Evolutionary conservation across 1,139 yeast species (phyloP).

Genomic region (Groenewaldozyma auringiensis): DNA sequence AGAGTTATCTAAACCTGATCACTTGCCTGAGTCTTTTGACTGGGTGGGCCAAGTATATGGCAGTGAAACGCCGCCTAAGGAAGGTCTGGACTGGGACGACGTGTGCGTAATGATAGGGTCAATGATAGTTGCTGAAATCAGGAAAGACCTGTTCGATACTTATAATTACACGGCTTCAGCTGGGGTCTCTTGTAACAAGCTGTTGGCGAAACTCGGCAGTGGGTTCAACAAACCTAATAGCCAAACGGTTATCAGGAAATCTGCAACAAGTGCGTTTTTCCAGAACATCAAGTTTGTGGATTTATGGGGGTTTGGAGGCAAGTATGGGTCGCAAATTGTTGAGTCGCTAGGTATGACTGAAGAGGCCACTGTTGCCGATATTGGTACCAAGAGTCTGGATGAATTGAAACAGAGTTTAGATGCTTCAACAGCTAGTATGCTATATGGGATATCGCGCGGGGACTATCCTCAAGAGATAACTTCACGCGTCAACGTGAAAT

Average conservation of each 20-base stretch:
- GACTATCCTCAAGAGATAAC: constrained; percentile 44
- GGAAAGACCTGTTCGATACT: constrained; percentile 45
- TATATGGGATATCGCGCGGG: constrained; percentile 64
- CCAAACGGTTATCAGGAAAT: constrained; percentile 64
- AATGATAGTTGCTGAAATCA: constrained; percentile 43
- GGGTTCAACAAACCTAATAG: constrained; percentile 78
- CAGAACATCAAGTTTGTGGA: constrained; percentile 59
- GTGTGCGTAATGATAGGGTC: constrained; percentile 62
- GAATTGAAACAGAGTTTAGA: constrained; percentile 36
- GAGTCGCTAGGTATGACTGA: constrained; percentile 31
- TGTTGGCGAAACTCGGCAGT: constrained; percentile 82
- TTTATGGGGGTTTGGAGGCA: constrained; percentile 89
- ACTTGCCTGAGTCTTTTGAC: constrained; percentile 30
- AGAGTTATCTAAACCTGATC: constrained; percentile 13
- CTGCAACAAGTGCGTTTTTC: constrained; percentile 46
- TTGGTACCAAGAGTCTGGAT: constrained; percentile 25
- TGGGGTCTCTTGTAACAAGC: constrained; percentile 71
- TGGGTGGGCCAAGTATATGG: constrained; percentile 25
- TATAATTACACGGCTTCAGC: constrained; percentile 86
- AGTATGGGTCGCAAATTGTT: constrained; percentile 58
- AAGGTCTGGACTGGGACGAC: constrained; percentile 73
- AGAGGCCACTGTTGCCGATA: constrained; percentile 21
- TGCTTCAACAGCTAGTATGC: constrained; percentile 38
- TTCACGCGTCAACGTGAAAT: constrained; percentile 57
- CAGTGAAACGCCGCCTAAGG: constrained; percentile 9